Conservation (phyloP, 2,329 filamentous ascomycete species). For the Pseudogymnoascus sp. region DNA sequence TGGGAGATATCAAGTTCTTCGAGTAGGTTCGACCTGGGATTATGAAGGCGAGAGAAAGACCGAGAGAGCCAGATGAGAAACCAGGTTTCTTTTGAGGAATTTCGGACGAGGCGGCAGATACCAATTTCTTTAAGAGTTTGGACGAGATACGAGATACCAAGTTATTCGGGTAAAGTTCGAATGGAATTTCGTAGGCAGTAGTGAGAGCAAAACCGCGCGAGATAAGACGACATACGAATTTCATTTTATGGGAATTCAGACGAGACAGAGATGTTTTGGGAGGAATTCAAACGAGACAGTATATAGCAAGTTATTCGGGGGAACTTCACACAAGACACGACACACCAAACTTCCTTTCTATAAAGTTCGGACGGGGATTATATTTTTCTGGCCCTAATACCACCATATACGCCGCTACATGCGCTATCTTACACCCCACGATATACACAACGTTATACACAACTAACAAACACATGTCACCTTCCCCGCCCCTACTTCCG, state of each 20-base stretch:
- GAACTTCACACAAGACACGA: neutral
- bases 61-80: neutral
- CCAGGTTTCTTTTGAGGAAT: neutral
- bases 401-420: neutral
- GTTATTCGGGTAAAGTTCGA: neutral
- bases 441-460: neutral
- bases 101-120: neutral
- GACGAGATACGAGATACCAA: neutral
- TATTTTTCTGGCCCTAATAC: neutral
- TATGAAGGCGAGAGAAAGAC: too few relatives aligned
- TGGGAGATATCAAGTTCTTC: neutral
- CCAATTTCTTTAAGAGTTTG: neutral
- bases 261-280: neutral
- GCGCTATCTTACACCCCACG: neutral
- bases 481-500: constrained; percentile 8
- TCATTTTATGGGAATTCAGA: neutral
- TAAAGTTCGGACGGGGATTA: neutral
- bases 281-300: neutral
- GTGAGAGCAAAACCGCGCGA: neutral
- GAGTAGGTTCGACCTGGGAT: neutral
- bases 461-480: neutral
- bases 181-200: neutral
- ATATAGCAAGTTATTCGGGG: neutral
- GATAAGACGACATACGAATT: neutral
- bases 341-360: neutral